Evolutionary conservation across 345 rosid genomes (phyloP).

Genomic region (Eucalyptus erythrocorys): DNA sequence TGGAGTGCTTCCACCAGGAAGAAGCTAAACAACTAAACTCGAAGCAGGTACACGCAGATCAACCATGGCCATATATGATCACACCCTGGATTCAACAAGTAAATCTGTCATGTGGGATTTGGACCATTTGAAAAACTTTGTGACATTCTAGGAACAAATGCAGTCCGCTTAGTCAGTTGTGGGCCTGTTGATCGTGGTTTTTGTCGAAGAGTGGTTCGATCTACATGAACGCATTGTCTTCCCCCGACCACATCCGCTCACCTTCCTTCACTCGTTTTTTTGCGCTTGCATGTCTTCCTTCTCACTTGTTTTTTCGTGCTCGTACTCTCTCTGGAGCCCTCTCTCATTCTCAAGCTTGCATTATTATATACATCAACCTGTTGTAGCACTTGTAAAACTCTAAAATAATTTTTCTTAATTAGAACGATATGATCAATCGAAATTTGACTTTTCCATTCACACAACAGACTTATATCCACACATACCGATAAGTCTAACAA

Average conservation of each 20-base stretch:
- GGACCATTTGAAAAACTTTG: not conserved
- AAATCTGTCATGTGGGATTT: not conserved
- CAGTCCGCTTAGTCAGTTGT: not conserved
- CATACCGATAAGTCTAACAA: not conserved
- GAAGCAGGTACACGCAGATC: not conserved
- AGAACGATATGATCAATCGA: not conserved
- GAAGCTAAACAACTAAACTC: not conserved
- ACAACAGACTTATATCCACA: fast-evolving
- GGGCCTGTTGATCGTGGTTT: not conserved
- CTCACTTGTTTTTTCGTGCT: not conserved
- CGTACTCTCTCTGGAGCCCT: not conserved
- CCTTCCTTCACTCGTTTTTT: not conserved
- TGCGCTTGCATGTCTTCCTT: constrained; percentile 6
- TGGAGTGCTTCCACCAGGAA: not conserved
- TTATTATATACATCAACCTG: not conserved
- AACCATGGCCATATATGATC: not conserved
- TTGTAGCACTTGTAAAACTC: not conserved
- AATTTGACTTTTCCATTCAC: not conserved
- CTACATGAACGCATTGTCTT: constrained; percentile 6
- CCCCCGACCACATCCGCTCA: not conserved
- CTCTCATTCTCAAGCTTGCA: not conserved
- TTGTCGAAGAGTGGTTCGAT: not conserved
- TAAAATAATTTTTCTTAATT: not conserved
- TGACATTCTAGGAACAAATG: not conserved
- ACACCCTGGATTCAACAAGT: not conserved